Percentiles rank a stretch among this genome's conserved stretches.
These are phyloP conservation scores for Starmera quercuum DNA, from an alignment of 805 yeast genomes.

Conservation along the genomic window DNA sequence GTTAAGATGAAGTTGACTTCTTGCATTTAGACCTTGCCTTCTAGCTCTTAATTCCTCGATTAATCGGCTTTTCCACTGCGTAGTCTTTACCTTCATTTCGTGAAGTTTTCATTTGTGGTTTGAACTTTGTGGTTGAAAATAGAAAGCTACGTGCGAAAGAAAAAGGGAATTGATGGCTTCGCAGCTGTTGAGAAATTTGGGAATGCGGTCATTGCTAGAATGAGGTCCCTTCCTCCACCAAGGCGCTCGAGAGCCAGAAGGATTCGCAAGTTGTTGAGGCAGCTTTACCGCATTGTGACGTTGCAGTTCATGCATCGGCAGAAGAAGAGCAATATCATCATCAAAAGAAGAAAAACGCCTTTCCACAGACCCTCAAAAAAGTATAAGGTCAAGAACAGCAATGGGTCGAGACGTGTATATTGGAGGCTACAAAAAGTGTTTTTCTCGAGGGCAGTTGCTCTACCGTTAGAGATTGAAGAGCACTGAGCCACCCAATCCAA, in stretches of 20 bases:
- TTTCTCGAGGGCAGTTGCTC: too few relatives aligned
- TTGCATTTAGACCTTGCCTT: background rate
- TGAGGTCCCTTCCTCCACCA: constrained; percentile 21
- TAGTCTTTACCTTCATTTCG: too few relatives aligned
- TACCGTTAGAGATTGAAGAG: too few relatives aligned
- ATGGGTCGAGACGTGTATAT: background rate
- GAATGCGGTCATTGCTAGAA: background rate
- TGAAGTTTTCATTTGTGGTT: too few relatives aligned
- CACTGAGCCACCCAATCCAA: too few relatives aligned
- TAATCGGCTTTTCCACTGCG: background rate
- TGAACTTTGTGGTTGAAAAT: too few relatives aligned
- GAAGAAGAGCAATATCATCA: constrained; percentile 3
- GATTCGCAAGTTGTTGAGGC: constrained; percentile 8
- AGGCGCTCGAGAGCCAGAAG: constrained; percentile 15
- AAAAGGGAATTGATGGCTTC: too few relatives aligned
- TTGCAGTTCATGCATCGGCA: constrained; percentile 9
- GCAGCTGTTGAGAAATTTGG: background rate
- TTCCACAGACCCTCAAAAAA: constrained; percentile 14
- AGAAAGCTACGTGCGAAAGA: too few relatives aligned
- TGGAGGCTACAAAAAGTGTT: too few relatives aligned
- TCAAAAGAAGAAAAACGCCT: constrained; percentile 15
- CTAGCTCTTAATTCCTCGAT: background rate
- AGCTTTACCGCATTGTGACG: constrained; percentile 10
- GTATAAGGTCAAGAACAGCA: constrained; percentile 13
- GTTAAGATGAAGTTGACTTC: constrained; percentile 14